phyloP scores from a whole-genome alignment of 352 stramenopile genomes.

The Globisporangium cederbergense region DNA sequence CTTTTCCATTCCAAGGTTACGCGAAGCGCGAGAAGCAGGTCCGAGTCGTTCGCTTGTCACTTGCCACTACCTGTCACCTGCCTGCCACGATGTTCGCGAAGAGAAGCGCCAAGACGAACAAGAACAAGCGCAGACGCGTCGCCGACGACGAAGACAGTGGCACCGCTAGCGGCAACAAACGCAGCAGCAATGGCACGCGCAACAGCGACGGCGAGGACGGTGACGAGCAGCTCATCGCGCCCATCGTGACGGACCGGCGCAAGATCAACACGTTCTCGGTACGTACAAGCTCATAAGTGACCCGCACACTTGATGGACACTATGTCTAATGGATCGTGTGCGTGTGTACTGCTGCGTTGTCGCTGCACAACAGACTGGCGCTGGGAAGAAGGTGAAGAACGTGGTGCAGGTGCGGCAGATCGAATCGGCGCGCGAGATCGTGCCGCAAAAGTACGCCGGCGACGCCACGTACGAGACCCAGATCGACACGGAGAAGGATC shows the following conservation, averaged over 20 bases:
- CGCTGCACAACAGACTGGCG: conserved; percentile 32
- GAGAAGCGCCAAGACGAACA: conserved; percentile 19
- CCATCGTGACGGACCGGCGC: conserved; percentile 24
- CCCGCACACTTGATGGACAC: neutral
- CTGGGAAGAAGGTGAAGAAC: conserved; percentile 56
- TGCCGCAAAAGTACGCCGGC: conserved; percentile 74
- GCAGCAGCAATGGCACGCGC: neutral
- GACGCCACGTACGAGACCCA: conserved; percentile 82
- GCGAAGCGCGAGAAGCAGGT: neutral
- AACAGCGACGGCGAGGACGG: conserved; percentile 9
- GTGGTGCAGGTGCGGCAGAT: conserved; percentile 53
- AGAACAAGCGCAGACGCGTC: conserved; percentile 23
- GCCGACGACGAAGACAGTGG: conserved; percentile 9
- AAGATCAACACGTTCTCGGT: conserved; percentile 69
- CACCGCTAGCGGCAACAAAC: neutral
- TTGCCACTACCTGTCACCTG: neutral
- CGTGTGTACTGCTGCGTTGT: neutral
- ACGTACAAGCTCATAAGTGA: conserved; percentile 4
- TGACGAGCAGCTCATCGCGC: conserved; percentile 25
- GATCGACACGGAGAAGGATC: conserved; percentile 79
- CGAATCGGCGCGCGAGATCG: conserved; percentile 71
- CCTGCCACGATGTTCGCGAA: conserved; percentile 17
- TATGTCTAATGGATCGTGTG: neutral
- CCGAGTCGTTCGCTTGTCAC: neutral
- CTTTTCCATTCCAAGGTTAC: neutral